Evolutionary conservation across 2,329 filamentous ascomycete genomes (phyloP).

Genomic region (Xenoacremonium recifei): DNA sequence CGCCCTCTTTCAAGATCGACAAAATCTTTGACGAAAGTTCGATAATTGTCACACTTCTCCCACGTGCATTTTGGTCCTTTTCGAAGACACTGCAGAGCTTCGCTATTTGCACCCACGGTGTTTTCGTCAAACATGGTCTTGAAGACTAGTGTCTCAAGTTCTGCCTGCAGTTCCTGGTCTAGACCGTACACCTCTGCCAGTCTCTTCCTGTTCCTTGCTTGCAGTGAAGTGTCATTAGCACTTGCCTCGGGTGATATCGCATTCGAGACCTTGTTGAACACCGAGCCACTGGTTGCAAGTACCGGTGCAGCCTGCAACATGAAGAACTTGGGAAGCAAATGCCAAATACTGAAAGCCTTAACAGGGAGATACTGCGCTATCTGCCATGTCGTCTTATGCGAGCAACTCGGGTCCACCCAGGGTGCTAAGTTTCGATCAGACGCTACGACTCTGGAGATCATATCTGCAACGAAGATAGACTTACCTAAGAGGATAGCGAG

Average conservation of each 20-base stretch:
- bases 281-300: slow-evolving; percentile 8
- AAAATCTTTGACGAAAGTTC: slow-evolving; percentile 8
- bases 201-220: slow-evolving; percentile 6
- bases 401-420: slow-evolving; percentile 7
- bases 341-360: slow-evolving; percentile 9
- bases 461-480: background rate
- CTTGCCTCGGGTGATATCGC: slow-evolving; percentile 1
- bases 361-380: slow-evolving; percentile 8
- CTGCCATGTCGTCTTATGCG: slow-evolving; percentile 2
- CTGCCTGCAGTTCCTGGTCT: slow-evolving; percentile 5
- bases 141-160: slow-evolving; percentile 5
- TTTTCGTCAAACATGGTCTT: slow-evolving; percentile 15
- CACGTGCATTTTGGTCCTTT: slow-evolving; percentile 12
- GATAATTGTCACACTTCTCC: slow-evolving; percentile 13
- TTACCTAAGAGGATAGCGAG: slow-evolving; percentile 20
- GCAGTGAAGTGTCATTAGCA: slow-evolving; percentile 1
- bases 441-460: too few species aligned
- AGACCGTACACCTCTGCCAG: too few species aligned
- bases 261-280: slow-evolving; percentile 7
- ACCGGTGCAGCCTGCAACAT: slow-evolving; percentile 7
- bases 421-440: slow-evolving; percentile 12
- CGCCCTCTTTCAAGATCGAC: background rate
- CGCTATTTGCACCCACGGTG: slow-evolving; percentile 17
- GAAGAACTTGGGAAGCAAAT: slow-evolving; percentile 12
- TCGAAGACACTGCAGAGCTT: slow-evolving; percentile 14